A percentile compares a stretch with the other conserved stretches of the same genome.
phyloP scores from a whole-genome alignment of 2,329 filamentous ascomycete genomes.

The Aspergillus quadricinctus region DNA sequence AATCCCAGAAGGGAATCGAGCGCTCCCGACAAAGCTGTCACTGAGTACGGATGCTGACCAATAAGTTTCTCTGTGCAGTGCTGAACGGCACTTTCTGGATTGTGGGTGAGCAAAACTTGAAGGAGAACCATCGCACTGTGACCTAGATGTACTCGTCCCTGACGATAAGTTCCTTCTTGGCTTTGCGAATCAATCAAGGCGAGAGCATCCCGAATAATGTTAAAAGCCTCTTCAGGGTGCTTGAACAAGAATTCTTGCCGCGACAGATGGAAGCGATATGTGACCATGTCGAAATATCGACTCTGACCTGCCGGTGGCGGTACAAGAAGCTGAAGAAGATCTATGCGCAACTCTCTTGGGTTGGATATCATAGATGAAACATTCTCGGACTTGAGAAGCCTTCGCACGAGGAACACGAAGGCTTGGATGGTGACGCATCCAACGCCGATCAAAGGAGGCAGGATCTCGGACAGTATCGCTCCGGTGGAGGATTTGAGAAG shows the following conservation, averaged over 20 bases:
- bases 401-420: slow-evolving; percentile 35
- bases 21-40: slow-evolving; percentile 25
- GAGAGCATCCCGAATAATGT: slow-evolving; percentile 30
- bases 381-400: slow-evolving; percentile 24
- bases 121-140: slow-evolving; percentile 26
- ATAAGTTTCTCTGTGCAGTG: slow-evolving; percentile 28
- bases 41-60: slow-evolving; percentile 23
- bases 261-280: slow-evolving; percentile 38
- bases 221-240: slow-evolving; percentile 29
- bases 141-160: slow-evolving; percentile 15
- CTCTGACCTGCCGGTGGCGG: slow-evolving; percentile 11
- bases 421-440: slow-evolving; percentile 42
- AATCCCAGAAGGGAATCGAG: slow-evolving; percentile 32
- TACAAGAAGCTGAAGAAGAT: slow-evolving; percentile 31
- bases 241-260: slow-evolving; percentile 37
- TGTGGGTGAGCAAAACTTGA: slow-evolving; percentile 30
- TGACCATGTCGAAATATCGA: slow-evolving; percentile 20
- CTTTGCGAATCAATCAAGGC: slow-evolving; percentile 14
- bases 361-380: slow-evolving; percentile 21
- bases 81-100: slow-evolving; percentile 25
- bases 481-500: slow-evolving; percentile 33
- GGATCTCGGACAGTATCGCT: slow-evolving; percentile 27
- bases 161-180: not conserved
- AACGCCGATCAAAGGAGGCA: slow-evolving; percentile 41
- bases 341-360: slow-evolving; percentile 23